Base-by-base conservation (phyloP, 106 monocot genomes). In the Phalaenopsis aphrodite region DNA sequence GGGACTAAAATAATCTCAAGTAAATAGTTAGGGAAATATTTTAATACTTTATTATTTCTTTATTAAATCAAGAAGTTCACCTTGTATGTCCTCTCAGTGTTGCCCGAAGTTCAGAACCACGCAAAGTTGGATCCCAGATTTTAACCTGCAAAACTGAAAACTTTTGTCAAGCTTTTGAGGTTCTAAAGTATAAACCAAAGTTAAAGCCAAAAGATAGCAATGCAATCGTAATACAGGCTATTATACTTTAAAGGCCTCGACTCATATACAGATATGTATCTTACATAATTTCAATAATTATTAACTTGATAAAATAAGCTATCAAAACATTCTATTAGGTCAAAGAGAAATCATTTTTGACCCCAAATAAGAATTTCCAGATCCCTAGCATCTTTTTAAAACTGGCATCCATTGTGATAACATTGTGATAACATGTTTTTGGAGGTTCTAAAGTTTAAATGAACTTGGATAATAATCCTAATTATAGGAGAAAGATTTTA, bases 91-190 rank as follows among this genome's bases (percentile, higher is more conserved):
- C 93, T 84, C 84, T 90, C 42, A 93, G 88, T 52, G 93, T 93
- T n/a, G 90, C 86, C 48, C 86, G 82, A 65, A 90, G 90, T 86
- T 93, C 93, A 76, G 90, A 93, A 64, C 93, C 93, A 83, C 88
- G 88, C 81, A 90, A 17, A 78, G 83, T 88, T 73, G 93, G 93
- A 93, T 93, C 90, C 93, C 93, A 93, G 43, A 93, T 82, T 87
- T 88, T 93, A 81, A 93, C 90, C 93, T 93, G 88, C 73, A 73
- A 56, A 77, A 76, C 65, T 75, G 1, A n/a, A 84, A 39, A 76
- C 48, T 38, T 39, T 39, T 69, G 12, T 69, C 36, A 69, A 38
- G 69, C 38, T 38, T 36, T 61, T 69, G 15, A 69, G 14, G 39
- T 39, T 69, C 39, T 37, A 39, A 69, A 69, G 38, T 69, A 2